Percentiles rank a stretch among this genome's conserved stretches.
Evolutionary conservation across 805 yeast genomes (phyloP).

Genomic region (Ogataea ganodermae): DNA sequence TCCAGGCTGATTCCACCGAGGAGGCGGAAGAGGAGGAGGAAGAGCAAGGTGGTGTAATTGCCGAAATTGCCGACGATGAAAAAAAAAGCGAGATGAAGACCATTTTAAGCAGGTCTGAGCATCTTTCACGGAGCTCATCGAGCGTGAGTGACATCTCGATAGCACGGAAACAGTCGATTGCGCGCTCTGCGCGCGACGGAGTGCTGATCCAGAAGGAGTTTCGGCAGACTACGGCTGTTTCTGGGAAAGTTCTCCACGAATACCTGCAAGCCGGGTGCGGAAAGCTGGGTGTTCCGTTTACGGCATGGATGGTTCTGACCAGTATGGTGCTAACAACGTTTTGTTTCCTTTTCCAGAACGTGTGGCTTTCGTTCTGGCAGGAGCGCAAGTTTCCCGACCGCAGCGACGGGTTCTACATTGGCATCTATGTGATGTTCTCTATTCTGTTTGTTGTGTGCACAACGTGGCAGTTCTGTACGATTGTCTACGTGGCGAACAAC

Average conservation of each 20-base stretch:
- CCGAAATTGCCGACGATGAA: conserved; percentile 11
- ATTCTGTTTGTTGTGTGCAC: conserved; percentile 49
- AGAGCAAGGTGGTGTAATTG: conserved; percentile 20
- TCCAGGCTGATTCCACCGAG: conserved; percentile 35
- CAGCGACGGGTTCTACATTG: conserved; percentile 65
- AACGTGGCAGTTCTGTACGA: conserved; percentile 42
- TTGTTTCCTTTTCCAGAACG: conserved; percentile 59
- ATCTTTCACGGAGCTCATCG: too few relatives aligned
- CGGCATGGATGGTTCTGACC: conserved; percentile 31
- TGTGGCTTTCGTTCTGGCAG: conserved; percentile 87
- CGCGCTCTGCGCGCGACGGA: conserved; percentile 30
- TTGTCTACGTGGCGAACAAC: conserved; percentile 51
- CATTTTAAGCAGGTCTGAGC: too few relatives aligned
- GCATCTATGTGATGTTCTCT: conserved; percentile 66
- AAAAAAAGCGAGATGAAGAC: too few relatives aligned
- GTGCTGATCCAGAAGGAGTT: conserved; percentile 52
- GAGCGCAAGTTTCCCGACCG: conserved; percentile 49
- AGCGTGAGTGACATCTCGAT: too few relatives aligned
- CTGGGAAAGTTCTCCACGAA: conserved; percentile 47
- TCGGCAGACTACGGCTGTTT: conserved; percentile 58
- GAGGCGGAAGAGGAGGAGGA: conserved; percentile 31
- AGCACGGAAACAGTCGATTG: too few relatives aligned
- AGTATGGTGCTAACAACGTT: conserved; percentile 44
- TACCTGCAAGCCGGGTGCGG: conserved; percentile 62
- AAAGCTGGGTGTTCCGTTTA: conserved; percentile 35